Evolutionary conservation across 2,329 filamentous ascomycete genomes (phyloP), one percentile per base, ranked within the genome.

Genomic region (Zymoseptoria tritici): DNA sequence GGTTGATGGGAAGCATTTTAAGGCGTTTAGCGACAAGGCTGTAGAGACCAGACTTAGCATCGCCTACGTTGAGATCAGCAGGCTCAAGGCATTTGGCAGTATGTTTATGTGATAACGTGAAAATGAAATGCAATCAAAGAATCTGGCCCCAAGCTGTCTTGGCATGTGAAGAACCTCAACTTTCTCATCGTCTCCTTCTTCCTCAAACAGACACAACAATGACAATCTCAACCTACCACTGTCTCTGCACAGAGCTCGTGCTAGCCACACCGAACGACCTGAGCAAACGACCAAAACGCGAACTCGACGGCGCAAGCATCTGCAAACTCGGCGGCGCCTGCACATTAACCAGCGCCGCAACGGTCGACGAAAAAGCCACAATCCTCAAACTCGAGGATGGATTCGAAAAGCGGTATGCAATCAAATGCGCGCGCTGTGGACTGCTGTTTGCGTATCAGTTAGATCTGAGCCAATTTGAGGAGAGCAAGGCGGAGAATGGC

Each of bases 221-320:
- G 61, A 11, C 56, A 4, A 29, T 66, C 49, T 60, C 56, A 46
- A 83, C 80, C 60, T 83, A 84, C 73, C 81, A 84, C 75, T 89
- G 86, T 78, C 79, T 86, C 70, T 89, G 86, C 79, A 83, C 78
- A 52, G 81, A 85, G 66, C 81, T 88, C 63, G 75, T 88, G 57
- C 79, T 89, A 63, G 81, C 84, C 21, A 85, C 78, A 52, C 83
- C 82, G 0, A 79, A 82, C 46, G 71, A 77, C 2, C 75, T 88
- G 53, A 62, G 75, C 26, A 64, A 73, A 0, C 78, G 87, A 9
- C 83, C 84, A 1, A 78, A 75, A 7, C 82, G 86, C 53, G 71
- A 75, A 60, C 63, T 69, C 53, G 85, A 88, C 70, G 71, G 72
- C 20, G 80, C 84, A 0, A 70, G 81, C 58, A 87, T 88, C 62